phyloP scores from a whole-genome alignment of 2,329 filamentous ascomycete species.

The Penicillium sp. region DNA sequence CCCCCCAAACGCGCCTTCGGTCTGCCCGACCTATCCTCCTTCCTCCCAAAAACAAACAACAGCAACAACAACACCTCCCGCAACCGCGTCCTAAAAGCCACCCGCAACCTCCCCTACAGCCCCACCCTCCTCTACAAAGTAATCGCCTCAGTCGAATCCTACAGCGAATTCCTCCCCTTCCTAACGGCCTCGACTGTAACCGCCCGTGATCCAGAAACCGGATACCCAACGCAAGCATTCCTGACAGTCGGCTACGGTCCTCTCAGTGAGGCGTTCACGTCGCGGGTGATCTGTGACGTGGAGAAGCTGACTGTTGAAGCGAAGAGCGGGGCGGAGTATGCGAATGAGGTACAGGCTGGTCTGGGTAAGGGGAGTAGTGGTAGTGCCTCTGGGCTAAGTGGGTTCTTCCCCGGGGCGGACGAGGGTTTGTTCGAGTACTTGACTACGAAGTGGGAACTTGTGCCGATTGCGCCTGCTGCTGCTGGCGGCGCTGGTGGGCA shows the following conservation, averaged over 20 bases:
- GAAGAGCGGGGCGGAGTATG: constrained; percentile 42
- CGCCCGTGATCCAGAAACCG: constrained; percentile 56
- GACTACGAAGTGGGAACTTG: constrained; percentile 44
- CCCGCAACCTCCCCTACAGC: constrained; percentile 72
- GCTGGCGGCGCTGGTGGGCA: too few relatives aligned
- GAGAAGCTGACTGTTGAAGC: constrained; percentile 68
- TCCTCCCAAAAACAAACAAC: constrained; percentile 24
- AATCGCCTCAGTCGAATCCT: constrained; percentile 83
- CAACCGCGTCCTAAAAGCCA: constrained; percentile 66
- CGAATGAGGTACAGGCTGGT: constrained; percentile 52
- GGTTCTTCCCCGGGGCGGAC: constrained; percentile 44
- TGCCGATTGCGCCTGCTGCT: constrained; percentile 32
- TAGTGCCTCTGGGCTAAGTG: constrained; percentile 51
- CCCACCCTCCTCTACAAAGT: constrained; percentile 70
- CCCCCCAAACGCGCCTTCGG: constrained; percentile 21
- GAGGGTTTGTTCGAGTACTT: constrained; percentile 46
- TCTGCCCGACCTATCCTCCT: constrained; percentile 31
- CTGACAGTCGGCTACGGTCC: constrained; percentile 81
- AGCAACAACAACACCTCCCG: constrained; percentile 34
- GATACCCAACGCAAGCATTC: constrained; percentile 66
- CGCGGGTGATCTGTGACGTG: constrained; percentile 72
- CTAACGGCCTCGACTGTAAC: constrained; percentile 76
- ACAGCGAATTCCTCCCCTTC: constrained; percentile 87
- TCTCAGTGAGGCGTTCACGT: constrained; percentile 79
- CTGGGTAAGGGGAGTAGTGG: constrained; percentile 22